These are phyloP conservation scores for Heimioporus sp. DNA, from an alignment of 768 basidiomycete genomes.

Conservation along the genomic window DNA sequence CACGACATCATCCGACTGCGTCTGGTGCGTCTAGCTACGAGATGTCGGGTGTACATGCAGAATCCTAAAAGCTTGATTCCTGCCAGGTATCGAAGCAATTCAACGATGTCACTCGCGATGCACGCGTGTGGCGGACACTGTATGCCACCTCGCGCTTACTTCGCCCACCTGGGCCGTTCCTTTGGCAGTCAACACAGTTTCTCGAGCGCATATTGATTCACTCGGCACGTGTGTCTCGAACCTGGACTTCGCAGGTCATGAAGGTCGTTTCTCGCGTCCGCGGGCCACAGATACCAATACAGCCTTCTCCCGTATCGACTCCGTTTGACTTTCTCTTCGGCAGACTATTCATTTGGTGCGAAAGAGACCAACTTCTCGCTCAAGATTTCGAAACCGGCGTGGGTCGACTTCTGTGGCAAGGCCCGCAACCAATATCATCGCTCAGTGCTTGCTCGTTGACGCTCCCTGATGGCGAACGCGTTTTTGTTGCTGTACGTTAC, in stretches of 20 bases:
- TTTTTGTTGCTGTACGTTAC: slow-evolving; percentile 19
- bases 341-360: slow-evolving; percentile 22
- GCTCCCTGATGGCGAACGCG: slow-evolving; percentile 14
- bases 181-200: slow-evolving; percentile 18
- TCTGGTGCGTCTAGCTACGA: slow-evolving; percentile 7
- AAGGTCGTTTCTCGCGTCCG: slow-evolving; percentile 6
- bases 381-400: slow-evolving; percentile 20
- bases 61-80: no score
- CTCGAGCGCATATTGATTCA: slow-evolving; percentile 16
- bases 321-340: slow-evolving; percentile 24
- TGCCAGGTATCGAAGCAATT: slow-evolving; percentile 19
- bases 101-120: slow-evolving; percentile 13
- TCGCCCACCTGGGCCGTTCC: slow-evolving; percentile 23
- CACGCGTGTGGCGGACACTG: slow-evolving; percentile 15
- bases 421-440: slow-evolving; percentile 15
- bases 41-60: no score
- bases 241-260: slow-evolving; percentile 18
- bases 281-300: slow-evolving; percentile 15
- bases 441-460: slow-evolving; percentile 18
- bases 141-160: slow-evolving; percentile 15
- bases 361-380: slow-evolving; percentile 17
- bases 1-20: slow-evolving; percentile 15
- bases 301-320: slow-evolving; percentile 12
- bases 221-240: slow-evolving; percentile 18
- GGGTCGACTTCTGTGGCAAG: slow-evolving; percentile 19